Percentiles rank a stretch among this genome's conserved stretches.
Conservation (phyloP, 2,329 filamentous ascomycete genomes). For the Kalmusia sp. region DNA sequence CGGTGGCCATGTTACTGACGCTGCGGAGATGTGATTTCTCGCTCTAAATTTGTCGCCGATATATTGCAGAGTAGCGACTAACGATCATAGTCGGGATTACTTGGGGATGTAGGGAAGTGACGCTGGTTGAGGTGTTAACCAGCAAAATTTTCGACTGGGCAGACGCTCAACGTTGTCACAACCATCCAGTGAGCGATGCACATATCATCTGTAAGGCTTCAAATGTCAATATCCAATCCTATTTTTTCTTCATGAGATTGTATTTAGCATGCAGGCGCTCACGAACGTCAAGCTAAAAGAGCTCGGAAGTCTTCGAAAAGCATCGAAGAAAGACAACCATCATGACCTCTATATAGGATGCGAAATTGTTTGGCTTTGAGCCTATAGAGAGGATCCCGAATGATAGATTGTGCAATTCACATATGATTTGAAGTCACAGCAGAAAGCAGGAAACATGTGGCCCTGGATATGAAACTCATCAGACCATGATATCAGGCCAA, state of each 20-base stretch:
- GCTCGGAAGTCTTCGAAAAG: background rate
- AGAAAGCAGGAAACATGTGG: slow-evolving; percentile 44
- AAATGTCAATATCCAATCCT: too few relatives aligned
- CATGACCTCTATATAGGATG: background rate
- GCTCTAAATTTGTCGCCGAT: background rate
- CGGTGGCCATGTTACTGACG: slow-evolving; percentile 14
- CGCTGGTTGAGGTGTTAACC: slow-evolving; percentile 20
- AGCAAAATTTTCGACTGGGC: background rate
- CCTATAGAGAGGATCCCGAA: too few relatives aligned
- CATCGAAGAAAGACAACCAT: background rate
- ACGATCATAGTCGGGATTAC: background rate
- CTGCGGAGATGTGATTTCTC: background rate
- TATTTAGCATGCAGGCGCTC: background rate
- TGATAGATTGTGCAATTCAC: too few relatives aligned
- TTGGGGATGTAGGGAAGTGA: background rate
- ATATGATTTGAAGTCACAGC: background rate
- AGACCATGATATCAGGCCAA: slow-evolving; percentile 47
- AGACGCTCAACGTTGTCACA: background rate
- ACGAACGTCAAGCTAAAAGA: too few relatives aligned
- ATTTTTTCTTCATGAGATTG: too few relatives aligned
- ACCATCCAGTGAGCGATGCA: background rate
- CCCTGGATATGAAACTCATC: slow-evolving; percentile 63
- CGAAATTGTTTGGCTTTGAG: too few relatives aligned
- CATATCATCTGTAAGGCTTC: too few relatives aligned
- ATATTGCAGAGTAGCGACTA: background rate